phyloP scores from a whole-genome alignment of 495 filamentous ascomycete species.

The Terfezia boudieri region DNA sequence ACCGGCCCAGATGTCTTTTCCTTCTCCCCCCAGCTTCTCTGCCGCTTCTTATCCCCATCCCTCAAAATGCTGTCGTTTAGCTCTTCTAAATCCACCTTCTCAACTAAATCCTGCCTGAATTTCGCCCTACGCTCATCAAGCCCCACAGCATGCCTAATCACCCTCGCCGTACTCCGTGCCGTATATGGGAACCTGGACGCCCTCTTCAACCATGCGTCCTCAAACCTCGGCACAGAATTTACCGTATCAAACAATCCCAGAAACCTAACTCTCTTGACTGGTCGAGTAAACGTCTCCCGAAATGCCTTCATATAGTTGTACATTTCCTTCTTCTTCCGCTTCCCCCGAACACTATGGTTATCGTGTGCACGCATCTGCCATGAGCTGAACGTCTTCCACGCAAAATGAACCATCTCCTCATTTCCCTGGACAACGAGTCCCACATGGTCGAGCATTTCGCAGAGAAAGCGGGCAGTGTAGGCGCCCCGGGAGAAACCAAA shows the following conservation, averaged over 20 bases:
- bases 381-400: constrained; percentile 70
- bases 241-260: constrained; percentile 55
- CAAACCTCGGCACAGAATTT: constrained; percentile 63
- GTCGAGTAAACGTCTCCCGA: constrained; percentile 63
- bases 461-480: constrained; percentile 71
- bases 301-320: constrained; percentile 55
- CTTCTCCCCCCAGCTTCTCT: background rate
- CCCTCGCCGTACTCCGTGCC: constrained; percentile 33
- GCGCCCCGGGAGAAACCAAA: constrained; percentile 73
- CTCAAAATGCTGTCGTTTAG: background rate
- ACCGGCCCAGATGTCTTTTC: background rate
- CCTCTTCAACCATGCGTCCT: constrained; percentile 67
- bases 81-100: constrained; percentile 5
- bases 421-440: constrained; percentile 65
- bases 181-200: constrained; percentile 58
- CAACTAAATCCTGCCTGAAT: constrained; percentile 24
- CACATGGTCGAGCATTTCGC: constrained; percentile 71
- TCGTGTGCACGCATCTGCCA: constrained; percentile 51
- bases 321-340: constrained; percentile 36
- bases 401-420: constrained; percentile 65
- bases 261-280: constrained; percentile 48
- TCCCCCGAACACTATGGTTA: constrained; percentile 31
- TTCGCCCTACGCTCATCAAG: constrained; percentile 60
- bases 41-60: background rate
- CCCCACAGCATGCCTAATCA: constrained; percentile 48